phyloP scores from a whole-genome alignment of 495 filamentous ascomycete genomes.

The Penicillium chermesinum region DNA sequence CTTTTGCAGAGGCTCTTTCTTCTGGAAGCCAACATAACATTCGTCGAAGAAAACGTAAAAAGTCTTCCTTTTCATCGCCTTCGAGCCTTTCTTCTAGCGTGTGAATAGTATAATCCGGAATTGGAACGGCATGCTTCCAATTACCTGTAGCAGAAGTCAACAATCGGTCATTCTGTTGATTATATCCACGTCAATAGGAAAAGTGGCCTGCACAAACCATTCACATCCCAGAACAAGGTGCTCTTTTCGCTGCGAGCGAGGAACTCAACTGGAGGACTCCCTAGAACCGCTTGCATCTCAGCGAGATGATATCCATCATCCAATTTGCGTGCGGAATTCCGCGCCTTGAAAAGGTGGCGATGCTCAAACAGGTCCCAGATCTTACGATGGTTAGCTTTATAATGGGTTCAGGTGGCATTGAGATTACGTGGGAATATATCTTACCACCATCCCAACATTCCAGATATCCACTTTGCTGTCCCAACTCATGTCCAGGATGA shows the following conservation, averaged over 20 bases:
- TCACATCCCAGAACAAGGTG: constrained; percentile 18
- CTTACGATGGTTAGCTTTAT: constrained; percentile 20
- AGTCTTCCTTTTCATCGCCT: constrained; percentile 29
- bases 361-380: constrained; percentile 43
- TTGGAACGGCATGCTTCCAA: constrained; percentile 18
- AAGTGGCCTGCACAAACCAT: constrained; percentile 28
- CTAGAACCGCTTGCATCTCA: constrained; percentile 36
- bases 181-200: constrained; percentile 13
- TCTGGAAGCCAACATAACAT: constrained; percentile 44
- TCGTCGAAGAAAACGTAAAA: constrained; percentile 33
- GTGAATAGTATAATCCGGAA: constrained; percentile 13
- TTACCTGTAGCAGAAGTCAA: constrained; percentile 14
- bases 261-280: constrained; percentile 31
- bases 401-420: background rate
- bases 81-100: constrained; percentile 12
- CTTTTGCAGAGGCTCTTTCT: constrained; percentile 36
- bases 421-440: background rate
- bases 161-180: background rate
- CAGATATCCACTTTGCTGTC: constrained; percentile 39
- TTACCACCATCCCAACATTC: constrained; percentile 42
- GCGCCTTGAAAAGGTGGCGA: constrained; percentile 34
- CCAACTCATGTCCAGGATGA: constrained; percentile 36
- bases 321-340: constrained; percentile 29
- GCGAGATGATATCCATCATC: constrained; percentile 37
- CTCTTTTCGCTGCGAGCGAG: constrained; percentile 22